Conservation (phyloP, 2,329 filamentous ascomycete genomes). For the Microdochium trichocladiopsis region DNA sequence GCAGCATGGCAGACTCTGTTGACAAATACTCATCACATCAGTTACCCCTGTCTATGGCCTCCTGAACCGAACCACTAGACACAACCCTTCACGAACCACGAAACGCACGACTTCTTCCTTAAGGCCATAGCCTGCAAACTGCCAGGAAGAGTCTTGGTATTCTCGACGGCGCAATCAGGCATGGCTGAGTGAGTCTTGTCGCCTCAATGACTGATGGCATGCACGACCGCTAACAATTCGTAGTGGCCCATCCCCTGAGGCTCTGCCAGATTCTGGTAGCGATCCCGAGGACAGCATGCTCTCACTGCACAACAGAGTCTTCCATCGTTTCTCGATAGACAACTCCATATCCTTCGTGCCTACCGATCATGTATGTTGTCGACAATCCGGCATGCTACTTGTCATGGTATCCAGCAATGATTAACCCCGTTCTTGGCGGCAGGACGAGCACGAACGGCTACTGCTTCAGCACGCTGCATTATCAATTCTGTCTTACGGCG, state of each 20-base stretch:
- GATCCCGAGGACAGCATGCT: constrained; percentile 44
- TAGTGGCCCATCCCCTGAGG: constrained; percentile 33
- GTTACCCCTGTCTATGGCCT: too few relatives aligned
- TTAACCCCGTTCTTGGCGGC: neutral
- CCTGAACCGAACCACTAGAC: too few relatives aligned
- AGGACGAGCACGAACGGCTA: constrained; percentile 64
- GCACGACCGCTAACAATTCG: too few relatives aligned
- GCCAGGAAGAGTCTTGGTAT: too few relatives aligned
- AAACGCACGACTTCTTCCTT: too few relatives aligned
- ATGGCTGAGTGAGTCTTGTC: too few relatives aligned
- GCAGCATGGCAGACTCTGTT: too few relatives aligned
- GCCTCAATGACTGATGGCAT: too few relatives aligned
- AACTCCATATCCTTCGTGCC: constrained; percentile 61
- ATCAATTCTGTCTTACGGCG: constrained; percentile 55
- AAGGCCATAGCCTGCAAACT: too few relatives aligned
- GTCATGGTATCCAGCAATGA: neutral
- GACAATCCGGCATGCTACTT: constrained; percentile 4
- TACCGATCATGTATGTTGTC: constrained; percentile 57
- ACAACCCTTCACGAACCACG: too few relatives aligned
- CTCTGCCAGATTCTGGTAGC: constrained; percentile 45
- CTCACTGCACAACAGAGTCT: constrained; percentile 48
- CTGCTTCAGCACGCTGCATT: constrained; percentile 58
- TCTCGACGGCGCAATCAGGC: too few relatives aligned
- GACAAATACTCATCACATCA: too few relatives aligned
- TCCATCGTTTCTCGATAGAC: constrained; percentile 59